Percentiles rank a stretch among this genome's conserved stretches.
Conservation (phyloP, 2,329 filamentous ascomycete species). For the Talaromyces sp. region DNA sequence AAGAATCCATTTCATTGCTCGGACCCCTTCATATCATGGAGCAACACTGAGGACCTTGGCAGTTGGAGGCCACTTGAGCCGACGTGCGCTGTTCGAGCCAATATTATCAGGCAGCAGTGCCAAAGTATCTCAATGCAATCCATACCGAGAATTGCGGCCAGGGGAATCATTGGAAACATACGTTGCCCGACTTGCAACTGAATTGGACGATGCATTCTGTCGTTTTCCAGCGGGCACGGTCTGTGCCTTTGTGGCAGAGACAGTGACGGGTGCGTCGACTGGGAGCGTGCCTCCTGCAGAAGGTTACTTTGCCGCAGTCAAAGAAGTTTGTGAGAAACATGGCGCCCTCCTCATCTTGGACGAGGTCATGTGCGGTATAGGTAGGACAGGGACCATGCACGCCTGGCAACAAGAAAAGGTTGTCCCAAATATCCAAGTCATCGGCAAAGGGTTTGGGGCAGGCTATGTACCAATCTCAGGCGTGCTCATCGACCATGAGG, state of each 20-base stretch:
- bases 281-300: slow-evolving; percentile 63
- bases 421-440: slow-evolving; percentile 55
- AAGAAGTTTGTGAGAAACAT: slow-evolving; percentile 63
- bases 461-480: slow-evolving; percentile 54
- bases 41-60: slow-evolving; percentile 47
- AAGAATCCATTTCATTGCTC: slow-evolving; percentile 40
- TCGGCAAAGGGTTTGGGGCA: slow-evolving; percentile 57
- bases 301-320: slow-evolving; percentile 67
- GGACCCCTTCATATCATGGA: slow-evolving; percentile 48
- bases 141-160: neutral
- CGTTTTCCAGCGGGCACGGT: slow-evolving; percentile 61
- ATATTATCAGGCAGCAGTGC: neutral
- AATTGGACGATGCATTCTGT: slow-evolving; percentile 64
- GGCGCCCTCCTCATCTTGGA: slow-evolving; percentile 72
- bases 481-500: slow-evolving; percentile 47
- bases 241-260: slow-evolving; percentile 68
- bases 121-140: neutral
- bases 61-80: slow-evolving; percentile 31
- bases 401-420: slow-evolving; percentile 57
- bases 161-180: slow-evolving; percentile 46
- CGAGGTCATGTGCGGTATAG: slow-evolving; percentile 67
- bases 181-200: slow-evolving; percentile 54
- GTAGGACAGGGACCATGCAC: slow-evolving; percentile 53
- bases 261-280: slow-evolving; percentile 38
- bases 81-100: slow-evolving; percentile 28